Conservation (phyloP, 148 eudicot genomes). For the Amaranthus palmeri region DNA sequence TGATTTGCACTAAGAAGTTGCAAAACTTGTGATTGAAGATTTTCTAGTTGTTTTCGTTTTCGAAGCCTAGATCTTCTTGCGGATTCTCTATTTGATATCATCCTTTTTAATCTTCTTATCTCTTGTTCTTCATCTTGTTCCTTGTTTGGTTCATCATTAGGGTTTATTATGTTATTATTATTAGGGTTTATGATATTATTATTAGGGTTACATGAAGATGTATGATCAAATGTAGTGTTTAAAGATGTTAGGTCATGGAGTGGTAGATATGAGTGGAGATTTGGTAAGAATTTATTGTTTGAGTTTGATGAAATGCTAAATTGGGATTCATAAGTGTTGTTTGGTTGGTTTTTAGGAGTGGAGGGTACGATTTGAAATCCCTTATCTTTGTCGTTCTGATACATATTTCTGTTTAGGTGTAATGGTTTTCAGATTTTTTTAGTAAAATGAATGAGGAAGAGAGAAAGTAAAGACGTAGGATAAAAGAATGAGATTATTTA, state of each 20-base stretch:
- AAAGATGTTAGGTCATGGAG: slow-evolving; percentile 25
- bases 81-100: slow-evolving; percentile 42
- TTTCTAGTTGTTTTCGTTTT: slow-evolving; percentile 36
- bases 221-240: slow-evolving; percentile 19
- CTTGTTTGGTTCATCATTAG: background rate
- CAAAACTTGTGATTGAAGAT: slow-evolving; percentile 29
- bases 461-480: background rate
- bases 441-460: background rate
- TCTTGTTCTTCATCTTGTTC: slow-evolving; percentile 26
- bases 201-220: slow-evolving; percentile 20
- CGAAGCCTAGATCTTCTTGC: slow-evolving; percentile 43
- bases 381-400: slow-evolving; percentile 11
- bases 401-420: slow-evolving; percentile 18
- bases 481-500: background rate
- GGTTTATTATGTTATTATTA: background rate
- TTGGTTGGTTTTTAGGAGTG: slow-evolving; percentile 3
- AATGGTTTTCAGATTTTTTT: background rate
- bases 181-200: background rate
- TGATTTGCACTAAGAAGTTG: slow-evolving; percentile 34
- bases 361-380: slow-evolving; percentile 3
- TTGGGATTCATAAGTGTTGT: slow-evolving; percentile 13
- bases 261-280: slow-evolving; percentile 18
- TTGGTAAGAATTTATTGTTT: slow-evolving; percentile 19
- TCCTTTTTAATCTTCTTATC: slow-evolving; percentile 25
- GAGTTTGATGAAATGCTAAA: slow-evolving; percentile 18